Evolutionary conservation across 2,329 filamentous ascomycete species (phyloP).

Genomic region (Fusarium pseudocircinatum): DNA sequence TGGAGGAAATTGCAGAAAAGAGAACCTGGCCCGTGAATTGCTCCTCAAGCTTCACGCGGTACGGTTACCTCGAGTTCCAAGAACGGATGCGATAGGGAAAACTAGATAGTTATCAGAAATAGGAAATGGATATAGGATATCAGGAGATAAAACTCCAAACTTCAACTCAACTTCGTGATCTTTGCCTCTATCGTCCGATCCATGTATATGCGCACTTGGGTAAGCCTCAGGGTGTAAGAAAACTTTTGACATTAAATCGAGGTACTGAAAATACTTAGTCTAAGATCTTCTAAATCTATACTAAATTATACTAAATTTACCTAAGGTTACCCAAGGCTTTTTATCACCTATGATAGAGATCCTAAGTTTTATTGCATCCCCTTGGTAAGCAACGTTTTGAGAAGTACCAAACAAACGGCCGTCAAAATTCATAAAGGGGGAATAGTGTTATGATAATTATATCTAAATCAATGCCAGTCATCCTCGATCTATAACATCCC

Average conservation of each 20-base stretch:
- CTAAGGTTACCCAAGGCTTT: too few species aligned
- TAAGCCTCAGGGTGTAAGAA: too few species aligned
- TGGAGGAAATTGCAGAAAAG: slow-evolving; percentile 14
- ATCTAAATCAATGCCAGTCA: slow-evolving; percentile 41
- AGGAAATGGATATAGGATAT: slow-evolving; percentile 17
- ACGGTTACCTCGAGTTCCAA: background rate
- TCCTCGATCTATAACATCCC: slow-evolving; percentile 28
- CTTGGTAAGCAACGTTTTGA: background rate
- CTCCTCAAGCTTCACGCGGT: background rate
- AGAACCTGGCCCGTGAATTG: background rate
- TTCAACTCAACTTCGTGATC: background rate
- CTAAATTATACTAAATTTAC: too few species aligned
- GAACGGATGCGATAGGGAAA: background rate
- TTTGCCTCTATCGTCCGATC: too few species aligned
- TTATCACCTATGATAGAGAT: too few species aligned
- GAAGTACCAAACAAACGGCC: background rate
- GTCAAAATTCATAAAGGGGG: slow-evolving; percentile 24
- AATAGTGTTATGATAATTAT: slow-evolving; percentile 41
- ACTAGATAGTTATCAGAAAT: slow-evolving; percentile 28
- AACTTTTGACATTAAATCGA: too few species aligned
- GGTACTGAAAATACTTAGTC: too few species aligned
- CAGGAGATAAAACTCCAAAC: slow-evolving; percentile 9
- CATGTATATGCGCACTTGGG: too few species aligned
- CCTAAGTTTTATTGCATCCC: too few species aligned
- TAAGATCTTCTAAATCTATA: too few species aligned